Percentiles rank a stretch among this genome's conserved stretches.
Evolutionary conservation across 345 rosid species (phyloP).

Genomic region (Eutrema heterophyllum): DNA sequence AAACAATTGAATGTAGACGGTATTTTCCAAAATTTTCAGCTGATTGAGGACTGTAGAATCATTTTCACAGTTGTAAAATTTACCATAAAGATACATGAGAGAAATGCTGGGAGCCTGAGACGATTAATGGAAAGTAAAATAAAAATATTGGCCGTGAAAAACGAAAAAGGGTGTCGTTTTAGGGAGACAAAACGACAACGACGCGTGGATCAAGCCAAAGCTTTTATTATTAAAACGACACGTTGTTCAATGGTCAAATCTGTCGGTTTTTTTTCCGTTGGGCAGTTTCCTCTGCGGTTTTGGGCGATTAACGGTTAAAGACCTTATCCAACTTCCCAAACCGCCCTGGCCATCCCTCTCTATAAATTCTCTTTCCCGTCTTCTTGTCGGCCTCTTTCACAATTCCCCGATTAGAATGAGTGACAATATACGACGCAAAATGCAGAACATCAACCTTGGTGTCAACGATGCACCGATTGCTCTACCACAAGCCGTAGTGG

Average conservation of each 20-base stretch:
- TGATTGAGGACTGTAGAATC: neutral
- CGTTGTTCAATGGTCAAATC: slow-evolving; percentile 28
- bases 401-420: no score
- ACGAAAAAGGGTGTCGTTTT: slow-evolving; percentile 19
- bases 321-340: no score
- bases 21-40: neutral
- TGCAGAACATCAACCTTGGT: no score
- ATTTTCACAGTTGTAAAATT: neutral
- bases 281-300: no score
- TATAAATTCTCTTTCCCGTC: no score
- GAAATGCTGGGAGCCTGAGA: neutral
- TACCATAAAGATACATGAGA: neutral
- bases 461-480: no score
- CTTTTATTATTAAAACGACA: slow-evolving; percentile 16
- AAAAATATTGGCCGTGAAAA: neutral
- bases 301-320: no score
- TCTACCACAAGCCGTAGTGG: no score
- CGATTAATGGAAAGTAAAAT: neutral
- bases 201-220: slow-evolving; percentile 25
- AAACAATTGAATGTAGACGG: neutral
- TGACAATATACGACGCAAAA: no score
- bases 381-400: no score
- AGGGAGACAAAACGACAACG: slow-evolving; percentile 42
- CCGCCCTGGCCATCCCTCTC: no score
- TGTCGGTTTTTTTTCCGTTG: no score